phyloP scores from a whole-genome alignment of 305 asterid genomes.

The Salvia sclarea region DNA sequence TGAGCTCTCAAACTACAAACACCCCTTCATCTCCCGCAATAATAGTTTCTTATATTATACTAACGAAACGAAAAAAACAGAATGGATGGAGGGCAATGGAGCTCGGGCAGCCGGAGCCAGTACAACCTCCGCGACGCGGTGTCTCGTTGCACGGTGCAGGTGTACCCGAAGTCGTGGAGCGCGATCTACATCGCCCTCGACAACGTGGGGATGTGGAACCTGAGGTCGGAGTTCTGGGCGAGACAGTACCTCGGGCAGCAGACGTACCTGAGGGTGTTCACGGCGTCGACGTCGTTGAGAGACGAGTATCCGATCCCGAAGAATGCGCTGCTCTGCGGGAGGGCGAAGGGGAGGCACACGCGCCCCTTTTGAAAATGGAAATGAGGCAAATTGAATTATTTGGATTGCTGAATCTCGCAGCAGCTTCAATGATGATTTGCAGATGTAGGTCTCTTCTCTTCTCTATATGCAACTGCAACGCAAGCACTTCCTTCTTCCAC shows the following conservation, averaged over 20 bases:
- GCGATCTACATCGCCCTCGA: constrained; percentile 86
- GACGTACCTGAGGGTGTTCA: constrained; percentile 73
- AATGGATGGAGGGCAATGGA: constrained; percentile 96
- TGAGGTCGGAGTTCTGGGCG: constrained; percentile 93
- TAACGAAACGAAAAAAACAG: constrained; percentile 23
- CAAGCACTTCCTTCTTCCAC: no score
- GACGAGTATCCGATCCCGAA: constrained; percentile 90
- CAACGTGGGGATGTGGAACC: constrained; percentile 97
- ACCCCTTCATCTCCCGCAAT: neutral
- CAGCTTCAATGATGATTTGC: constrained; percentile 32
- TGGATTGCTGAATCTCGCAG: constrained; percentile 43
- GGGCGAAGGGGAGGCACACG: constrained; percentile 76
- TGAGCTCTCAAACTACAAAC: constrained; percentile 27
- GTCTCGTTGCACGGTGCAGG: constrained; percentile 78
- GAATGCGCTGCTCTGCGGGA: constrained; percentile 88
- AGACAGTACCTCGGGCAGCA: constrained; percentile 93
- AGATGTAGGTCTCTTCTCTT: constrained; percentile 11
- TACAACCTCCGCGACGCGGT: constrained; percentile 95
- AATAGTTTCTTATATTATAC: neutral
- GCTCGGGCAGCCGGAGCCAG: constrained; percentile 49
- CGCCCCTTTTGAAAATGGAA: constrained; percentile 59
- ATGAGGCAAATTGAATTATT: no score
- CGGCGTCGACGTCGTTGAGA: constrained; percentile 74
- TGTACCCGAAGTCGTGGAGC: constrained; percentile 89
- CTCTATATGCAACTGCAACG: no score